Percentiles rank a stretch among this genome's conserved stretches.
These are phyloP conservation scores for Santalum album DNA, from an alignment of 164 flowering plant genomes.

Conservation along the genomic window DNA sequence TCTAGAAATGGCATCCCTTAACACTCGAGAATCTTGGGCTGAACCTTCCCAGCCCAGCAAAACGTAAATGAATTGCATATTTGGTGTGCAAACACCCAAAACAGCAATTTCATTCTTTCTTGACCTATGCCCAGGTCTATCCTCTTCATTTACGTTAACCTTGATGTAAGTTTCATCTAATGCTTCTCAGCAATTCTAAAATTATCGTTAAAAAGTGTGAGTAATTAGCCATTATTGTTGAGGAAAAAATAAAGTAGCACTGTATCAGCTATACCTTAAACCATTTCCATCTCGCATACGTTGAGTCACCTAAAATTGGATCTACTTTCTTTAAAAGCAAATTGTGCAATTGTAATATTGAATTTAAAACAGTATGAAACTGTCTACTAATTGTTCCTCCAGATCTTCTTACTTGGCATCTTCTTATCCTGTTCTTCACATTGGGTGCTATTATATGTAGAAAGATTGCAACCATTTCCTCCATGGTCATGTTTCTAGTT, in stretches of 20 bases:
- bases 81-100: neutral
- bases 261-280: conserved; percentile 14
- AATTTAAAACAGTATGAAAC: too few species aligned
- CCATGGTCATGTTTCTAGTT: conserved; percentile 1
- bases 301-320: conserved; percentile 6
- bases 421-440: conserved; percentile 1
- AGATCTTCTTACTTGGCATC: neutral
- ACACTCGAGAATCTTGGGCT: neutral
- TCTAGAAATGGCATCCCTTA: neutral
- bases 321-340: neutral
- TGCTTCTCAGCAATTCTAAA: neutral
- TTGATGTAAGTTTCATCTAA: conserved; percentile 1
- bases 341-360: too few species aligned
- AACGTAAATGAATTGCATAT: neutral
- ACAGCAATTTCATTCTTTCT: neutral
- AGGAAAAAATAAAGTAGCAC: too few species aligned
- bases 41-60: neutral
- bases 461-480: conserved; percentile 12
- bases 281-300: conserved; percentile 13
- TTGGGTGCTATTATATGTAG: conserved; percentile 10
- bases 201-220: neutral
- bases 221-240: too few species aligned
- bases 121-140: neutral
- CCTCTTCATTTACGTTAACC: neutral
- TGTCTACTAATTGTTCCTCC: conserved; percentile 8